These are phyloP conservation scores for Termitomyces sp. DNA, from an alignment of 768 basidiomycete genomes.

Conservation along the genomic window DNA sequence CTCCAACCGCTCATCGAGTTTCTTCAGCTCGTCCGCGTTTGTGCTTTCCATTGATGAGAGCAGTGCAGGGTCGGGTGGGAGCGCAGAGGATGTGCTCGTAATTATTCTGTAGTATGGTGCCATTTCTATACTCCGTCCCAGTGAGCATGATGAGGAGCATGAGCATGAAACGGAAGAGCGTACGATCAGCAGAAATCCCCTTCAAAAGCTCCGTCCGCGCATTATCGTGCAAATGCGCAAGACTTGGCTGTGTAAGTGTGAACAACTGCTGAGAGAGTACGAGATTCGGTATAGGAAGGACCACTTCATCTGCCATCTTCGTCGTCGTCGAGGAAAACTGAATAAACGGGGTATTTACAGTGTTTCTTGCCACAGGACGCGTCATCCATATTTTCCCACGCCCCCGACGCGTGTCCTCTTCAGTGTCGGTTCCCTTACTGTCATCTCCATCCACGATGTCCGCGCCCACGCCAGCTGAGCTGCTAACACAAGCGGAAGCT, in stretches of 20 bases:
- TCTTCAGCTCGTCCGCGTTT: conserved; percentile 70
- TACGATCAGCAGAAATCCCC: conserved; percentile 70
- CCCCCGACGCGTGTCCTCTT: conserved; percentile 28
- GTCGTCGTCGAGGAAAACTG: conserved; percentile 9
- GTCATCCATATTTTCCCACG: conserved; percentile 34
- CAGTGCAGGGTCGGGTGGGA: conserved; percentile 50
- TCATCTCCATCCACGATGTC: conserved; percentile 13
- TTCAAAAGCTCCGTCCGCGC: conserved; percentile 65
- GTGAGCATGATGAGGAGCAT: neutral
- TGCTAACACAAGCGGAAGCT: conserved; percentile 57
- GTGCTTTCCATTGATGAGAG: conserved; percentile 59
- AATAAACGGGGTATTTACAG: no score
- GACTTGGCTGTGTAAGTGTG: conserved; percentile 58
- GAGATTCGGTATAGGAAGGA: conserved; percentile 87
- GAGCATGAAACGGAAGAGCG: no score
- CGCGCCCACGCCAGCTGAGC: conserved; percentile 32
- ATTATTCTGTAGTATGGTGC: conserved; percentile 73
- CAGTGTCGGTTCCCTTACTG: no score
- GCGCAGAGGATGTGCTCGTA: conserved; percentile 42
- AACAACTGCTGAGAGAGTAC: conserved; percentile 78
- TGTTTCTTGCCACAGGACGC: conserved; percentile 22
- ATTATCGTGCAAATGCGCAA: conserved; percentile 62
- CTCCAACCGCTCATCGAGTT: conserved; percentile 71
- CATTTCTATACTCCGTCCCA: conserved; percentile 51
- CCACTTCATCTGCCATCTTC: conserved; percentile 78